Evolutionary conservation across 306 rosid genomes (phyloP).

Genomic region (Crotalaria pallida): DNA sequence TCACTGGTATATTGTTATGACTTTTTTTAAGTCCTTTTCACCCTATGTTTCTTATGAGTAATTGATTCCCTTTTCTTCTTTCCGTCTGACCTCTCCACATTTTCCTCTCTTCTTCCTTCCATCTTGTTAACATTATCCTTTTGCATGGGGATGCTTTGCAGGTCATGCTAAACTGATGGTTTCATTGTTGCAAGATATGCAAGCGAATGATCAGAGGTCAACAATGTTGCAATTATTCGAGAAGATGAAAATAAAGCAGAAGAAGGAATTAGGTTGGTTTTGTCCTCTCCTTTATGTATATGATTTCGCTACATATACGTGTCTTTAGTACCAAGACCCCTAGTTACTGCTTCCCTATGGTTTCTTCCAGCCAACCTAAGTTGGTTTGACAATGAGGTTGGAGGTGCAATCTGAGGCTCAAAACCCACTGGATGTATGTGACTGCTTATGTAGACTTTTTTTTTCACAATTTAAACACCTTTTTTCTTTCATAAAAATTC

Average conservation of each 20-base stretch:
- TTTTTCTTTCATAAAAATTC: background rate
- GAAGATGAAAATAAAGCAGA: slow-evolving; percentile 68
- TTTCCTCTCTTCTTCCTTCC: background rate
- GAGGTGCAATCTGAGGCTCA: background rate
- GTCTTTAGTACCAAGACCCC: background rate
- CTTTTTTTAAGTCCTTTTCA: slow-evolving; percentile 2
- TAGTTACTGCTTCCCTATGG: background rate
- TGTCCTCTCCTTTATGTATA: background rate
- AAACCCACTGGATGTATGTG: background rate
- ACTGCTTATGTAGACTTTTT: slow-evolving; percentile 1
- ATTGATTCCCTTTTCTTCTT: slow-evolving; percentile 5
- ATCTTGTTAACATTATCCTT: slow-evolving; percentile 14
- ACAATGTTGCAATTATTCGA: slow-evolving; percentile 87
- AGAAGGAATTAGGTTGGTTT: slow-evolving; percentile 66
- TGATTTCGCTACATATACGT: background rate
- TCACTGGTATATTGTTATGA: slow-evolving; percentile 48
- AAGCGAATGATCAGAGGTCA: slow-evolving; percentile 64
- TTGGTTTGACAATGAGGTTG: background rate
- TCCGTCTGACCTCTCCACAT: background rate
- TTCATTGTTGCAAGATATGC: slow-evolving; percentile 72
- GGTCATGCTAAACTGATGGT: slow-evolving; percentile 70
- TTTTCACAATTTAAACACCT: background rate
- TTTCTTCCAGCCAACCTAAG: background rate
- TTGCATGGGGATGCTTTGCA: slow-evolving; percentile 38
- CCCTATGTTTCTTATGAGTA: background rate